These are phyloP conservation scores for Dothistroma septosporum DNA, from an alignment of 2,329 filamentous ascomycete species.

Conservation along the genomic window DNA sequence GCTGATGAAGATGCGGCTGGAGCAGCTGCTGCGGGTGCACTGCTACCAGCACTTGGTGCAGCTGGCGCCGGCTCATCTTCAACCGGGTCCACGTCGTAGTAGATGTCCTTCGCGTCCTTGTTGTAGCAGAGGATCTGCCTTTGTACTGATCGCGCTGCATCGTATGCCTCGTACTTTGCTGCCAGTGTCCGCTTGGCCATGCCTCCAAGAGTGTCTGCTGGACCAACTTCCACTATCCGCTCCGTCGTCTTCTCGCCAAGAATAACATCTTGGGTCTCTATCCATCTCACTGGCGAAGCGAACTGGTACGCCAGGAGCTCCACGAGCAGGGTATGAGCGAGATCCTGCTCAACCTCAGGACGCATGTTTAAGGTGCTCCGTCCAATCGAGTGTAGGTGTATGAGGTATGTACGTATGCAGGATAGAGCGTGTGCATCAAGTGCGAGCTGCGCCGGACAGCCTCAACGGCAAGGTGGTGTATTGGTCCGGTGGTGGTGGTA, in stretches of 20 bases:
- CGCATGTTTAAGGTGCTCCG: constrained; percentile 59
- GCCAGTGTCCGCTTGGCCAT: constrained; percentile 96
- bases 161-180: constrained; percentile 97
- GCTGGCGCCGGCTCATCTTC: constrained; percentile 72
- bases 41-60: constrained; percentile 47
- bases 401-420: constrained; percentile 6
- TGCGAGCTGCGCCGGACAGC: constrained; percentile 11
- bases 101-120: constrained; percentile 98
- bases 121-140: constrained; percentile 98
- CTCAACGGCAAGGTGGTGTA: constrained; percentile 1
- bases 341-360: constrained; percentile 98
- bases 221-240: constrained; percentile 95
- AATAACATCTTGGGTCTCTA: constrained; percentile 99
- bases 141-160: constrained; percentile 93
- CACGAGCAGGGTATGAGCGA: constrained; percentile 94
- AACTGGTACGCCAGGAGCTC: constrained; percentile 99
- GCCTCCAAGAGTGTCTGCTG: constrained; percentile 90
- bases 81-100: constrained; percentile 94
- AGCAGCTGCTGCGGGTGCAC: constrained; percentile 43
- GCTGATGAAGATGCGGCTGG: constrained; percentile 48
- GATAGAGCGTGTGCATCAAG: constrained; percentile 22
- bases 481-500: constrained; percentile 6
- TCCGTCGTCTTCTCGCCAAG: constrained; percentile 93
- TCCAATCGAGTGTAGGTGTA: constrained; percentile 17
- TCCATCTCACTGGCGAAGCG: constrained; percentile 98